Percentiles rank a stretch among this genome's conserved stretches.
Evolutionary conservation across 2,329 filamentous ascomycete species (phyloP).

Genomic region (Ophidiomyces ophidiicola): DNA sequence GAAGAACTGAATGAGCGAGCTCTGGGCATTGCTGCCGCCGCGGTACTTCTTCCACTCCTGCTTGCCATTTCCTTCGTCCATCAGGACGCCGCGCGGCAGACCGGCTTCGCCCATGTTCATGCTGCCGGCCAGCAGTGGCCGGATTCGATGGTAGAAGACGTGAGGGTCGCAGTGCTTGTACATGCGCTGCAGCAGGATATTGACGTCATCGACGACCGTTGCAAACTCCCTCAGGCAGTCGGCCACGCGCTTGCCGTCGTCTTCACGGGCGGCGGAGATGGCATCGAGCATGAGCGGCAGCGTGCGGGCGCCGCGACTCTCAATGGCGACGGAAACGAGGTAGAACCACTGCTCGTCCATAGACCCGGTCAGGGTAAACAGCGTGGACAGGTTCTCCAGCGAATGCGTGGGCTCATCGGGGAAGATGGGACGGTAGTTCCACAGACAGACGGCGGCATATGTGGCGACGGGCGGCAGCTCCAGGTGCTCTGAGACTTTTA

Average conservation of each 20-base stretch:
- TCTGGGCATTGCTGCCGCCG: constrained; percentile 93
- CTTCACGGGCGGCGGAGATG: constrained; percentile 62
- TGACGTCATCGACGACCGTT: constrained; percentile 76
- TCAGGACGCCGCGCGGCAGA: constrained; percentile 72
- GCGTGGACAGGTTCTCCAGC: constrained; percentile 74
- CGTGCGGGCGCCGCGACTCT: constrained; percentile 76
- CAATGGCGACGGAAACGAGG: constrained; percentile 86
- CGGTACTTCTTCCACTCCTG: constrained; percentile 70
- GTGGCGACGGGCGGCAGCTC: constrained; percentile 88
- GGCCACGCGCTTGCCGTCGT: constrained; percentile 59
- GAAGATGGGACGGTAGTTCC: constrained; percentile 95
- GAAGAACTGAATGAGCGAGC: constrained; percentile 94
- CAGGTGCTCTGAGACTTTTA: constrained; percentile 62
- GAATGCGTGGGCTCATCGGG: constrained; percentile 66
- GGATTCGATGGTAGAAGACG: constrained; percentile 89
- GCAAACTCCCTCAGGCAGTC: constrained; percentile 70
- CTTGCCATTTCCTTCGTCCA: constrained; percentile 63
- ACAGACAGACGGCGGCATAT: constrained; percentile 80
- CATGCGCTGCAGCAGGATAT: constrained; percentile 68
- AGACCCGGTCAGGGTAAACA: constrained; percentile 85
- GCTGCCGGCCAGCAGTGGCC: constrained; percentile 89
- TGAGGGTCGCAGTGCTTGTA: constrained; percentile 90
- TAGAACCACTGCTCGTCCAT: constrained; percentile 99
- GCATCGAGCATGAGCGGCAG: constrained; percentile 81
- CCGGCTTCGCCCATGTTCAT: constrained; percentile 97